Evolutionary conservation across 23 red algal species (phyloP).

Genomic region (Cyanidiococcus yangmingshanensis): DNA sequence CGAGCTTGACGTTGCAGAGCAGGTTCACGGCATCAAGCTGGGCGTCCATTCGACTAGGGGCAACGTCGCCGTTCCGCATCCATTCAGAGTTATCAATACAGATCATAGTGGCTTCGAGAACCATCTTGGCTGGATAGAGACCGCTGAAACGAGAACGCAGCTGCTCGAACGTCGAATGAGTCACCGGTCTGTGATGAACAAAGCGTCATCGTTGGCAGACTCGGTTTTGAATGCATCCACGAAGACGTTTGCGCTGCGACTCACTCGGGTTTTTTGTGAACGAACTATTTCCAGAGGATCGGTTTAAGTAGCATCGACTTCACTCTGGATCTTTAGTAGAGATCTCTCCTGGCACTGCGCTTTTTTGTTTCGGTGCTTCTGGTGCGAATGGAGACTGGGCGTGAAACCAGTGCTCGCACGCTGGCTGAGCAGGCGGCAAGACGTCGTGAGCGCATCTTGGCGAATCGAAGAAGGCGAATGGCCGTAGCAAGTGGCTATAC

Average conservation of each 20-base stretch:
- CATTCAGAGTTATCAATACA: constrained; percentile 99
- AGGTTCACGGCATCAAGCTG: constrained; percentile 88
- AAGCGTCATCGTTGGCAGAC: no score
- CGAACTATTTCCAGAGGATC: no score
- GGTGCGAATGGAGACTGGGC: background rate
- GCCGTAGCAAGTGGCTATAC: background rate
- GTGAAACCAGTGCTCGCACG: background rate
- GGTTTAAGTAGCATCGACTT: no score
- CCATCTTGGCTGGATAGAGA: constrained; percentile 50
- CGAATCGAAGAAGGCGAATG: background rate
- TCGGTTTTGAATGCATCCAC: no score
- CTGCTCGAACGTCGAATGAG: no score
- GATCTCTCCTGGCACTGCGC: no score
- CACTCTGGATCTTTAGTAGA: no score
- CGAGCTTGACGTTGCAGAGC: constrained; percentile 67
- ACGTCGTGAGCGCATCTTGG: constrained; percentile 2
- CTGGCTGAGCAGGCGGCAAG: background rate
- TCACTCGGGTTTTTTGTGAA: no score
- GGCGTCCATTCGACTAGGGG: constrained; percentile 73
- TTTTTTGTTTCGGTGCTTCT: background rate
- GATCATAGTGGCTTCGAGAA: constrained; percentile 89
- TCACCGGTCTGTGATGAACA: no score
- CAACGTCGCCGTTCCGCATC: constrained; percentile 90
- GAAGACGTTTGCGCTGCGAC: no score
- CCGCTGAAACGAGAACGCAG: no score